Base-by-base conservation (phyloP, 495 filamentous ascomycete genomes). In the Penicillium longicatenatum region DNA sequence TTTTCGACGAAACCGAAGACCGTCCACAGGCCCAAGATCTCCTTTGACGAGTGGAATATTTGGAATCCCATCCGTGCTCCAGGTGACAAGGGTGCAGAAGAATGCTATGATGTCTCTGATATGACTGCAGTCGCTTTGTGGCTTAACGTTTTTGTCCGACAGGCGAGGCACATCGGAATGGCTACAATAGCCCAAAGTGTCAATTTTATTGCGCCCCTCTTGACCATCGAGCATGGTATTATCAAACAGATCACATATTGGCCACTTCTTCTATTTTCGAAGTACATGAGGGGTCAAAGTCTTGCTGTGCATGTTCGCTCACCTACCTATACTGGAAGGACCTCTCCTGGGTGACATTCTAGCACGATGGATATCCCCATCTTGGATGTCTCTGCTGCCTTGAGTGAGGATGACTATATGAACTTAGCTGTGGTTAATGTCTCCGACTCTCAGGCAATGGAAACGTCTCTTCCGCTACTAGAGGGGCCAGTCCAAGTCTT, bases 21-120 rank as follows among this genome's bases (percentile, higher is more conserved):
- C 6, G 3, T 5, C 26, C 48, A 51, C 30, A 51, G 48, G 20
- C 48, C 48, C 14, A 35, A 51, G 29, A 35, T 51, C 48, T 51
- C 48, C n/a, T 51, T 51, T 4, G 48, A 44, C 21, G 42, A 44
- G 21, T 44, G 42, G 42, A 44, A 44, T 22, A 44, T 44, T 21
- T 44, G 42, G 42, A 44, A 44, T 12, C 42, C 42, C 17, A 12
- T 44, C 17, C 42, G 42, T 44, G 42, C 42, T 20, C 42, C 42
- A 20, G 42, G 42, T 9, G 42, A 44, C 9, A 44, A 44, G 42
- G 42, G 42, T 5, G 42, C 42, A 7, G 42, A 44, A 12, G 42
- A 44, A 12, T 4, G 8, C 10, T 44, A 44, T 4, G 17, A 44
- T 21, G 42, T 44, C 7, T 44, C 42, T 8, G 42, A 44, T 9